phyloP scores from a whole-genome alignment of 129 eudicot species.

The Arctium minus region DNA sequence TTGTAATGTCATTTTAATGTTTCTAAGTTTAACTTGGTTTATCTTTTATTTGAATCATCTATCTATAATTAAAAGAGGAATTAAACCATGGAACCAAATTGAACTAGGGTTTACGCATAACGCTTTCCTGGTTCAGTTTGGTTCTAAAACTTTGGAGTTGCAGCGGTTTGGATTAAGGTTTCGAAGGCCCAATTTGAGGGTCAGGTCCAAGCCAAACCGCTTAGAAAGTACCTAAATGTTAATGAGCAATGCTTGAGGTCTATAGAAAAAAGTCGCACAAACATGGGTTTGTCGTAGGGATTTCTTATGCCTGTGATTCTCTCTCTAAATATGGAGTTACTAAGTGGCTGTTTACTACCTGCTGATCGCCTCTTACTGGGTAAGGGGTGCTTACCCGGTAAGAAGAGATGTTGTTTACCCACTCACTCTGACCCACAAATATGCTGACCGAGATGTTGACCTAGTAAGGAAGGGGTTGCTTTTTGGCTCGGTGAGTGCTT shows the following conservation, averaged over 20 bases:
- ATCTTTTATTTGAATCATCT: too few relatives aligned
- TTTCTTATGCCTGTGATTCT: neutral
- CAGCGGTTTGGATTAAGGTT: too few relatives aligned
- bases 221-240: too few relatives aligned
- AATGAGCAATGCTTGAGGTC: too few relatives aligned
- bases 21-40: too few relatives aligned
- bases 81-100: neutral
- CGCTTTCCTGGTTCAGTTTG: too few relatives aligned
- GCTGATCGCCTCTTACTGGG: neutral
- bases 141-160: too few relatives aligned
- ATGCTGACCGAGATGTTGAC: too few relatives aligned
- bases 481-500: neutral
- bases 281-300: neutral
- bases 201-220: too few relatives aligned
- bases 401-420: neutral
- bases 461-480: neutral
- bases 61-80: neutral
- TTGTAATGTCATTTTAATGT: neutral
- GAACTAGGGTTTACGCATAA: neutral
- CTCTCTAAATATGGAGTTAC: neutral
- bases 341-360: neutral
- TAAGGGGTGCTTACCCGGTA: neutral
- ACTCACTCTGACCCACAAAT: neutral
- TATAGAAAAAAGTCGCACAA: too few relatives aligned
- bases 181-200: too few relatives aligned